These are phyloP conservation scores for Plasmodium blacklocki DNA, from an alignment of 169 alveolate species.

Conservation along the genomic window DNA sequence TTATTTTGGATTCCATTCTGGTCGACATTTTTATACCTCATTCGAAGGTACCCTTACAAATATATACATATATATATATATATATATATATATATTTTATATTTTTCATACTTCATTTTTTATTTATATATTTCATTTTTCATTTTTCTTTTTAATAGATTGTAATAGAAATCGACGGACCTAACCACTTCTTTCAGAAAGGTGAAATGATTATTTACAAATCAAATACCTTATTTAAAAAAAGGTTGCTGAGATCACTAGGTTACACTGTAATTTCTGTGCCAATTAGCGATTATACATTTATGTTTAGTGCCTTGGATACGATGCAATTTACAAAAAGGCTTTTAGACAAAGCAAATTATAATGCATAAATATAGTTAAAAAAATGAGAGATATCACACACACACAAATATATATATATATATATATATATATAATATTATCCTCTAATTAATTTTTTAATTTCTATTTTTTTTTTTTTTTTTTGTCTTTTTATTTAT, in stretches of 20 bases:
- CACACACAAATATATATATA: background rate
- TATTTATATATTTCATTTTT: background rate
- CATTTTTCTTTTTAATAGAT: slow-evolving; percentile 10
- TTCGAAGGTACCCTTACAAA: slow-evolving; percentile 6
- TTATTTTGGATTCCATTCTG: slow-evolving; percentile 52
- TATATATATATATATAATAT: slow-evolving; percentile 1
- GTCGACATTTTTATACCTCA: slow-evolving; percentile 53
- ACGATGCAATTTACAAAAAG: slow-evolving; percentile 21
- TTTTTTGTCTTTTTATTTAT: no score
- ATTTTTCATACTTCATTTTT: background rate
- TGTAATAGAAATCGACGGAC: slow-evolving; percentile 64
- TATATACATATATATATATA: background rate
- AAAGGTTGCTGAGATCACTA: slow-evolving; percentile 49
- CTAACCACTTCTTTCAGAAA: slow-evolving; percentile 56
- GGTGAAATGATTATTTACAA: slow-evolving; percentile 41
- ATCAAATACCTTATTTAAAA: slow-evolving; percentile 54
- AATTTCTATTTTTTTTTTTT: no score
- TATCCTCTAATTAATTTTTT: no score
- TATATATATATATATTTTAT: background rate
- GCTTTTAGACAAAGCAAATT: slow-evolving; percentile 27
- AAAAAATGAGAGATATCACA: background rate
- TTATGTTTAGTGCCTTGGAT: slow-evolving; percentile 46
- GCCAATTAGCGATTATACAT: slow-evolving; percentile 52
- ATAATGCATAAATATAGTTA: background rate
- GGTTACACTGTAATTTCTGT: slow-evolving; percentile 46